Conservation (phyloP, 1,139 yeast species). For the Candida smagusa region DNA sequence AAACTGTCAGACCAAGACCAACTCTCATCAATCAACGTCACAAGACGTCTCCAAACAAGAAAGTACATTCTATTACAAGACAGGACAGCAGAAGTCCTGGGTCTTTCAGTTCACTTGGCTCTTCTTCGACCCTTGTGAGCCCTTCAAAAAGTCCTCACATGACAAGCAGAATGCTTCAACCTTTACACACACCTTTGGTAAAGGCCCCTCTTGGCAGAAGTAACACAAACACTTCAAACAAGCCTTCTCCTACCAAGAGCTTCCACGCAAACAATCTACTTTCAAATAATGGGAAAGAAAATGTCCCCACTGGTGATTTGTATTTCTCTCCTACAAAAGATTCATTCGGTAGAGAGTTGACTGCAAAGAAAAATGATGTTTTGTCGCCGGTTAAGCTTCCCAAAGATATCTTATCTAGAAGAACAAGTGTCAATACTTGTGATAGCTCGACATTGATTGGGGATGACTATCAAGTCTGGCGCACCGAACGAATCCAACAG, state of each 20-base stretch:
- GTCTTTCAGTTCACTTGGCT: not conserved
- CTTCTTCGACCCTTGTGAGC: constrained; percentile 1
- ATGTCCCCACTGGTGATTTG: not conserved
- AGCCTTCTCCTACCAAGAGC: not conserved
- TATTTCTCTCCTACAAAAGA: too few relatives aligned
- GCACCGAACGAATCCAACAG: constrained; percentile 37
- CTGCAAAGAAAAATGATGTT: not conserved
- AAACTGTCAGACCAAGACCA: not conserved
- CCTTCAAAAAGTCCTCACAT: constrained; percentile 1
- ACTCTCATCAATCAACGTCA: too few relatives aligned
- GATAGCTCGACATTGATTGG: constrained; percentile 41
- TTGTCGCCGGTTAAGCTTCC: constrained; percentile 21
- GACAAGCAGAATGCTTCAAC: not conserved
- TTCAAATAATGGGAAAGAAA: not conserved
- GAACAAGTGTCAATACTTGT: constrained; percentile 22
- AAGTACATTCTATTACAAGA: not conserved
- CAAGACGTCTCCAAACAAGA: not conserved
- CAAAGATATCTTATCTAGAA: constrained; percentile 12
- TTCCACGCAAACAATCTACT: not conserved
- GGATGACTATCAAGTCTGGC: constrained; percentile 43
- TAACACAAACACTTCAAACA: constrained; percentile 1
- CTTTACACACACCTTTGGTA: constrained; percentile 2
- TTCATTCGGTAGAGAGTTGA: too few relatives aligned
- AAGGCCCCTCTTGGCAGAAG: not conserved
- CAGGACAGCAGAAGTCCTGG: not conserved